These are phyloP conservation scores for Ceratocystis albifundus DNA, from an alignment of 2,329 filamentous ascomycete species.

Conservation along the genomic window DNA sequence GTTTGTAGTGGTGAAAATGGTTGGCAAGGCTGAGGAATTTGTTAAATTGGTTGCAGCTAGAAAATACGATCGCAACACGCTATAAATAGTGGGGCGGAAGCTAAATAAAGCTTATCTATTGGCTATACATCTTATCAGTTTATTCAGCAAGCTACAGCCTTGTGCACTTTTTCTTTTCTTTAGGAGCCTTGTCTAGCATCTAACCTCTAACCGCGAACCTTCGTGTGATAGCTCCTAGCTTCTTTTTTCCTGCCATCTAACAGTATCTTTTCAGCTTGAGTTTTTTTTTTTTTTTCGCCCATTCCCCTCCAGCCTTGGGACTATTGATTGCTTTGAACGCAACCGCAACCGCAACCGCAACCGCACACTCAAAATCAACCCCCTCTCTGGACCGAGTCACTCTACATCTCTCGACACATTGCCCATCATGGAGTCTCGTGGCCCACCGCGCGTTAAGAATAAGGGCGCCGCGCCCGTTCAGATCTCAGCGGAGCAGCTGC, in stretches of 20 bases:
- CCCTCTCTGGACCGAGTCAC: not conserved
- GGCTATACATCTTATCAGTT: slow-evolving; percentile 14
- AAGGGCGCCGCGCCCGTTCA: slow-evolving; percentile 85
- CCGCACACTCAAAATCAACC: no score
- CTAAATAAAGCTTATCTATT: slow-evolving; percentile 17
- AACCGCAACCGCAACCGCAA: no score
- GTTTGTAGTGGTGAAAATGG: not conserved
- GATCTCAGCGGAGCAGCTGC: slow-evolving; percentile 92
- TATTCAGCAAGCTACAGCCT: slow-evolving; percentile 13
- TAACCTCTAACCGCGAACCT: no score
- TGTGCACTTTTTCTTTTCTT: slow-evolving; percentile 19
- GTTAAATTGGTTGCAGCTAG: slow-evolving; percentile 17
- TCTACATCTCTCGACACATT: not conserved
- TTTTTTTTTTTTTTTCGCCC: no score
- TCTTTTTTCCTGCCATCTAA: no score
- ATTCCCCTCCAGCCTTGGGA: not conserved
- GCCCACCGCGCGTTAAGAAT: slow-evolving; percentile 95
- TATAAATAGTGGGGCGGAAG: not conserved
- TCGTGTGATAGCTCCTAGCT: not conserved
- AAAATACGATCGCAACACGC: slow-evolving; percentile 7
- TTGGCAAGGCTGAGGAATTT: slow-evolving; percentile 15
- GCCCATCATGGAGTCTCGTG: slow-evolving; percentile 71
- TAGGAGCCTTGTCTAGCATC: not conserved
- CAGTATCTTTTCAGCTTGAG: not conserved
- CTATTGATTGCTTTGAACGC: not conserved